Percentiles rank a stretch among this genome's conserved stretches.
Evolutionary conservation across 441 rosid genomes (phyloP).

Genomic region (Arabidopsis hybrid): DNA sequence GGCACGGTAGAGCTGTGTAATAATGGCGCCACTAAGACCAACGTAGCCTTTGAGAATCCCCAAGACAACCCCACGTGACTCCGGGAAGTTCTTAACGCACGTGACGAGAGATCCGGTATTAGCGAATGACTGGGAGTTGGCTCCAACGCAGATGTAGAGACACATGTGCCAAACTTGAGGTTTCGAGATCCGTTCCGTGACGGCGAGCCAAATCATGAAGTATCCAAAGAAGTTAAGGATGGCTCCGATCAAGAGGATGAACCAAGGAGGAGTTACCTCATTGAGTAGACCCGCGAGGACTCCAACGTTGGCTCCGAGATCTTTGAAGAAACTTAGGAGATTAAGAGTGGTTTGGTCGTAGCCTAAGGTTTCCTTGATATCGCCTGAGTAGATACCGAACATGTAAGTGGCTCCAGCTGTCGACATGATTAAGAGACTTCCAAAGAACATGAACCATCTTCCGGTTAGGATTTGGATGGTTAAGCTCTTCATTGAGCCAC

Average conservation of each 20-base stretch:
- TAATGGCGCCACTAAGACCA: constrained; percentile 71
- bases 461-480: constrained; percentile 50
- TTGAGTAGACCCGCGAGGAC: constrained; percentile 63
- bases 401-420: constrained; percentile 77
- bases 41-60: constrained; percentile 69
- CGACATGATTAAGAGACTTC: constrained; percentile 61
- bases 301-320: constrained; percentile 76
- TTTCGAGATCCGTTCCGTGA: constrained; percentile 48
- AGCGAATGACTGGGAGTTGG: constrained; percentile 74
- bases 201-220: constrained; percentile 75
- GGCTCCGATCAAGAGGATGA: constrained; percentile 56
- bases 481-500: constrained; percentile 49
- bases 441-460: constrained; percentile 77
- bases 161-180: constrained; percentile 80
- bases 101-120: constrained; percentile 67
- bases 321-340: constrained; percentile 69
- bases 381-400: constrained; percentile 64
- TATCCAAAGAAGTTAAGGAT: constrained; percentile 69
- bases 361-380: constrained; percentile 59
- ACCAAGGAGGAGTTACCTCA: constrained; percentile 68
- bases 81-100: constrained; percentile 68
- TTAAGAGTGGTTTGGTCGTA: constrained; percentile 77
- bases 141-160: constrained; percentile 58
- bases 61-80: constrained; percentile 63
- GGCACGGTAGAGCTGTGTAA: constrained; percentile 66